Percentiles rank a stretch among this genome's conserved stretches.
Evolutionary conservation across 1,284 basidiomycete species (phyloP).

Genomic region (Phylloboletellus chloephorus): DNA sequence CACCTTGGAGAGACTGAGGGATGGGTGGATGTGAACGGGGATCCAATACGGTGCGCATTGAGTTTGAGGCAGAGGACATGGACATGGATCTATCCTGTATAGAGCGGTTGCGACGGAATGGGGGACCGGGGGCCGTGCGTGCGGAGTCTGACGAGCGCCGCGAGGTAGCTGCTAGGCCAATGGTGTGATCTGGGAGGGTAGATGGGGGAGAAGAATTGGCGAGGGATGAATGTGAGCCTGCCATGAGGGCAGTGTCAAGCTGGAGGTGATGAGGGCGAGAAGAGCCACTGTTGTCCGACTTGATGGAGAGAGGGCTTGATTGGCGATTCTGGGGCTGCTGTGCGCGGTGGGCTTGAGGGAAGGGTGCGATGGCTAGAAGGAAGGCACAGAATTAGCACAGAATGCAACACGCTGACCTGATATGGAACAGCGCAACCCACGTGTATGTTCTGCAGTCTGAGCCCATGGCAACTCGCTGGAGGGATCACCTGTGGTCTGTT

Average conservation of each 20-base stretch:
- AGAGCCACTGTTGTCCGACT: constrained; percentile 24
- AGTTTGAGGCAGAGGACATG: constrained; percentile 58
- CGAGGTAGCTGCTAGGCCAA: constrained; percentile 22
- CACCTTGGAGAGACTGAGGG: constrained; percentile 30
- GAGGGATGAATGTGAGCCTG: constrained; percentile 35
- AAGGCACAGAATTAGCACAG: constrained; percentile 27
- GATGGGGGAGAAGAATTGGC: constrained; percentile 51
- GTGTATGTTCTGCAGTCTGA: constrained; percentile 35
- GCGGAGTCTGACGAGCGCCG: constrained; percentile 55
- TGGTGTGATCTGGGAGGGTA: constrained; percentile 42
- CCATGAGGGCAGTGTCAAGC: constrained; percentile 41
- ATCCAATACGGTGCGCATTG: constrained; percentile 34
- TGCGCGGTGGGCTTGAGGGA: constrained; percentile 21
- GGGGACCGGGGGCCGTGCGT: constrained; percentile 42
- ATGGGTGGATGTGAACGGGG: constrained; percentile 38
- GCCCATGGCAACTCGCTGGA: constrained; percentile 64
- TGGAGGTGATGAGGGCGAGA: constrained; percentile 43
- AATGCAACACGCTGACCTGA: constrained; percentile 25
- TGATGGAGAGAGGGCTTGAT: constrained; percentile 32
- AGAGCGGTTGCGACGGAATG: constrained; percentile 49
- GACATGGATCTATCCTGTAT: constrained; percentile 68
- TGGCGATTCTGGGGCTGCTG: constrained; percentile 31
- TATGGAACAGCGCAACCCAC: constrained; percentile 29
- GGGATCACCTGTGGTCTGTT: constrained; percentile 38
- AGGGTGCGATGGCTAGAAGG: constrained; percentile 23